A percentile compares a stretch with the other conserved stretches of the same genome.
Conservation (phyloP, 2,329 filamentous ascomycete species). For the Ophiostoma quercus region DNA sequence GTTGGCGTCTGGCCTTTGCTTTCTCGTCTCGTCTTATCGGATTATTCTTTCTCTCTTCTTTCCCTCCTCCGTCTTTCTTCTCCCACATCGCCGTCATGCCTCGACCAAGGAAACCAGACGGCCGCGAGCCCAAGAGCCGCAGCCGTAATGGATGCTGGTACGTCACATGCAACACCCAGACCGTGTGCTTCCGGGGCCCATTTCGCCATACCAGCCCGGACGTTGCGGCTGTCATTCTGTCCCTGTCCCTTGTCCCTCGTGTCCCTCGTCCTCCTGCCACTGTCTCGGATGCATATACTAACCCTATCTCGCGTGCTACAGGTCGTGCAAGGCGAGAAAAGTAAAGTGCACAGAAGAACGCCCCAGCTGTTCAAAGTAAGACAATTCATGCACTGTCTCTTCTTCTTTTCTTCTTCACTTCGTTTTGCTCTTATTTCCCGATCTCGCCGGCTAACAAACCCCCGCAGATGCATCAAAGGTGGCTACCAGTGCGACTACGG, state of each 20-base stretch:
- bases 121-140: constrained; percentile 59
- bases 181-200: not conserved
- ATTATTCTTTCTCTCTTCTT: not conserved
- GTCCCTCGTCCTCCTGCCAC: not conserved
- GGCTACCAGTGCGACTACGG: constrained; percentile 74
- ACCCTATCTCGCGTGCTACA: constrained; percentile 33
- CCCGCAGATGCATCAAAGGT: constrained; percentile 56
- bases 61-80: not conserved
- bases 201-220: not conserved
- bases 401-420: not conserved
- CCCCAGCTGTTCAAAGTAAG: constrained; percentile 62
- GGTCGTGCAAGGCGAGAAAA: constrained; percentile 72
- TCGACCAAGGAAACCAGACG: constrained; percentile 59
- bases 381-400: not conserved
- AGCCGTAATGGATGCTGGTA: constrained; percentile 66
- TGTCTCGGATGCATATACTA: not conserved
- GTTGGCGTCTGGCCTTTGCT: not conserved
- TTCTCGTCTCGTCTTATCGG: not conserved
- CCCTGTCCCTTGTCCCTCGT: not conserved
- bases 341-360: constrained; percentile 74
- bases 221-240: not conserved
- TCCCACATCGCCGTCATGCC: constrained; percentile 47
- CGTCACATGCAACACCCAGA: constrained; percentile 28
- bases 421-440: not conserved
- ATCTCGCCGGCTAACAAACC: not conserved